phyloP scores from a whole-genome alignment of 495 filamentous ascomycete genomes.

The Aspergillus coremiiformis region DNA sequence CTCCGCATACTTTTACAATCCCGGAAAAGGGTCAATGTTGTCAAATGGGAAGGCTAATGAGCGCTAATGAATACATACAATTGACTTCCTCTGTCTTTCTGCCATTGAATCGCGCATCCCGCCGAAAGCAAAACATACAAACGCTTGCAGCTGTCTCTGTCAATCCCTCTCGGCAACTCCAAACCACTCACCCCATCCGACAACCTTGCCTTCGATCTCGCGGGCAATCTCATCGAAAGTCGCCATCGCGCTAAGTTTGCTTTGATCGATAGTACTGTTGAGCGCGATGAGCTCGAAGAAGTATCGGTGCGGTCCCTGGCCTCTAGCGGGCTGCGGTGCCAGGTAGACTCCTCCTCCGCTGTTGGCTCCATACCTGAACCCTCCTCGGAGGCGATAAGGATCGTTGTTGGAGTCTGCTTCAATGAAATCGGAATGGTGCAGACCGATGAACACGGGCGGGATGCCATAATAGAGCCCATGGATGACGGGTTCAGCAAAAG shows the following conservation, averaged over 20 bases:
- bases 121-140: background rate
- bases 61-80: background rate
- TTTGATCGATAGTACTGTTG: conserved; percentile 28
- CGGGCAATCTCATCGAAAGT: conserved; percentile 32
- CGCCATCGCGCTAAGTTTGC: conserved; percentile 23
- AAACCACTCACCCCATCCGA: conserved; percentile 47
- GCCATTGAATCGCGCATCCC: background rate
- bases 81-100: background rate
- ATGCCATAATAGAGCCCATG: conserved; percentile 45
- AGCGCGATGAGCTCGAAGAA: conserved; percentile 45
- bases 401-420: conserved; percentile 11
- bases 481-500: conserved; percentile 36
- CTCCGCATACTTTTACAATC: too few relatives aligned
- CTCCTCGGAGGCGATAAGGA: conserved; percentile 27
- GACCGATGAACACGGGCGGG: conserved; percentile 24
- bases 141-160: too few relatives aligned
- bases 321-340: conserved; percentile 33
- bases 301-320: conserved; percentile 44
- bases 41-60: background rate
- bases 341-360: conserved; percentile 31
- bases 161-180: conserved; percentile 38
- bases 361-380: conserved; percentile 42
- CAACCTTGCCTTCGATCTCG: conserved; percentile 39
- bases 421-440: conserved; percentile 35
- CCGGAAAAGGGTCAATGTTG: background rate